A percentile compares a stretch with the other conserved stretches of the same genome.
Conservation (phyloP, 176 grass and related monocot species). For the Aegilops tauschii region DNA sequence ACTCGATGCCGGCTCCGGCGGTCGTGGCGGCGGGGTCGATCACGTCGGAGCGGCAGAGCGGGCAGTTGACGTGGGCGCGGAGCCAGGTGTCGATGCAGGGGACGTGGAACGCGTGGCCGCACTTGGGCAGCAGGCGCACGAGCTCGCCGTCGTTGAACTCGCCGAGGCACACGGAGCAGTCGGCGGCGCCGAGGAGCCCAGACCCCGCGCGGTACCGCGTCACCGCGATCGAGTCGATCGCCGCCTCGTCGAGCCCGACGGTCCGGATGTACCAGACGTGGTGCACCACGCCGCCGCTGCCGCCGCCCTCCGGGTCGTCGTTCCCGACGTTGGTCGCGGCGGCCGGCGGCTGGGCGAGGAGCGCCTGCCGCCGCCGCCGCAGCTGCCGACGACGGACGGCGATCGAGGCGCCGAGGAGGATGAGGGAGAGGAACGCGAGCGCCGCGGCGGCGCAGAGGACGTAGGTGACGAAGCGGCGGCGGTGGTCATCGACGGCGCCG, state of each 20-base stretch:
- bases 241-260: slow-evolving; percentile 65
- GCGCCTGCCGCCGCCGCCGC: slow-evolving; percentile 10
- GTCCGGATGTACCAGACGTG: slow-evolving; percentile 82
- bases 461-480: neutral
- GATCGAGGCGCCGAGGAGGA: slow-evolving; percentile 42
- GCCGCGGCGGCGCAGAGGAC: slow-evolving; percentile 16
- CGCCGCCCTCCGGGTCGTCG: slow-evolving; percentile 22
- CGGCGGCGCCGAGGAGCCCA: slow-evolving; percentile 35
- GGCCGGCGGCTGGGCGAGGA: neutral
- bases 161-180: slow-evolving; percentile 87
- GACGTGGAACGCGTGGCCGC: slow-evolving; percentile 69
- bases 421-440: slow-evolving; percentile 33
- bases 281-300: slow-evolving; percentile 47
- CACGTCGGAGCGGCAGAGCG: slow-evolving; percentile 69
- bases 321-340: neutral
- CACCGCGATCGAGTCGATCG: slow-evolving; percentile 53
- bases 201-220: slow-evolving; percentile 38
- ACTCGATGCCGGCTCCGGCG: neutral
- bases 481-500: neutral
- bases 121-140: slow-evolving; percentile 74
- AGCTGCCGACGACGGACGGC: slow-evolving; percentile 31
- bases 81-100: slow-evolving; percentile 88
- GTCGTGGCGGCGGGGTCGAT: slow-evolving; percentile 19
- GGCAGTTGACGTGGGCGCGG: slow-evolving; percentile 72
- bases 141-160: slow-evolving; percentile 71